Base-by-base conservation (phyloP, 129 eudicot genomes). In the Helianthus tuberosus region DNA sequence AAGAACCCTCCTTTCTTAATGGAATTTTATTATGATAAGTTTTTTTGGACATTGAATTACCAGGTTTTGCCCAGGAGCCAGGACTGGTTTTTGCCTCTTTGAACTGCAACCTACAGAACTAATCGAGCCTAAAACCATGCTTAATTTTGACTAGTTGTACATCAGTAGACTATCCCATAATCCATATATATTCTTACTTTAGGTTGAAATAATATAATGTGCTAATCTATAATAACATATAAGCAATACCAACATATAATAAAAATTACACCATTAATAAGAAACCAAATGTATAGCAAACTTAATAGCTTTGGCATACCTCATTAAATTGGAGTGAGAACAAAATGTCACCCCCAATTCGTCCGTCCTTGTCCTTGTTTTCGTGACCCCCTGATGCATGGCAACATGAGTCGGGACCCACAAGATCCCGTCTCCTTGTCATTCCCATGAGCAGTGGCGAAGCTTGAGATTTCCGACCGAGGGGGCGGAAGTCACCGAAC, bases 161-260 rank as follows among this genome's bases (percentile, higher is more conserved):
- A 25, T 58, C 38, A 1, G 11, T 36, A 59, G 13, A 14, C 49
- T 4, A 52, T 58, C 62, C 61, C 49, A 29, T 41, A 69, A 11
- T 54, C 76, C 46, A 59, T 15, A 72, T 47, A 41, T 14, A 39
- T 12, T 73, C 27, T n/a, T 60, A 59, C 68, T 51, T 23, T 8
- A 27, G 29, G 73, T 20, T 49, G 27, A 27, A 68, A 13, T 11
- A n/a, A 25, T 36, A 11, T 36, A 54, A 39, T 71, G 65, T 70
- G 17, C 29, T 27, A 71, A 69, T 9, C 32, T 57, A n/a, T 69
- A 29, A 36, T 69, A 11, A n/a, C 49, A 52, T 32, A 69, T 35
- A 36, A 35, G 27, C 61, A 41, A 39, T 39, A 41, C 17, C 17
- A 72, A 11, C 1, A 44, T 27, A 25, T 43, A 23, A 20, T 41